Conservation (phyloP, 441 rosid species). For the Jatropha podagrica region DNA sequence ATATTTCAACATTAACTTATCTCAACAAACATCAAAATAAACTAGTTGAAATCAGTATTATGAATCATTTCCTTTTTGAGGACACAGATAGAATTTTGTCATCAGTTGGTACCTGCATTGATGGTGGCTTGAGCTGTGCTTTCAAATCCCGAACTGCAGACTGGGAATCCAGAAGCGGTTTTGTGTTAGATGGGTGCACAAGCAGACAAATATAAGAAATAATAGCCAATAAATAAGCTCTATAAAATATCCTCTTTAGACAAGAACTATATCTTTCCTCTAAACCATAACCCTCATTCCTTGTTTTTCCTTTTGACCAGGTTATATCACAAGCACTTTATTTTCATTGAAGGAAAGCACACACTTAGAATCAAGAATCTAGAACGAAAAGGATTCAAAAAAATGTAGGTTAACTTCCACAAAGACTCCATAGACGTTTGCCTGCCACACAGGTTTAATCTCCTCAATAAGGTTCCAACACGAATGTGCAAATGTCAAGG, state of each 20-base stretch:
- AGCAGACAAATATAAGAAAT: constrained; percentile 4
- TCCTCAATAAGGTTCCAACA: not conserved
- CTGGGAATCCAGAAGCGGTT: constrained; percentile 44
- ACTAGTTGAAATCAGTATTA: not conserved
- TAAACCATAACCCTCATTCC: not conserved
- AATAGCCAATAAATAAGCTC: constrained; percentile 1
- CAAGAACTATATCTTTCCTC: not conserved
- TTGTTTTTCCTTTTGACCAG: not conserved
- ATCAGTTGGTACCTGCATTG: constrained; percentile 81
- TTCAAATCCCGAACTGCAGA: constrained; percentile 94
- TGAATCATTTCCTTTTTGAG: not conserved
- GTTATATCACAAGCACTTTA: not conserved
- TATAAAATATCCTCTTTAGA: not conserved
- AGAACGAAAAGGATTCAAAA: not conserved
- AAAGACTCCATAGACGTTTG: not conserved
- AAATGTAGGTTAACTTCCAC: not conserved
- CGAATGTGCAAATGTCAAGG: not conserved
- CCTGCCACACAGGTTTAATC: not conserved
- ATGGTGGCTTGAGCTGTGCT: constrained; percentile 94
- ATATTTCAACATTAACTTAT: not conserved
- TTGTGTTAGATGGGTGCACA: constrained; percentile 22
- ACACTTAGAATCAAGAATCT: not conserved
- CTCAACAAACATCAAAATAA: not conserved
- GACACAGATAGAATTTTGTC: not conserved
- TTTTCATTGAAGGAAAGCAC: not conserved